Conservation (phyloP, 352 stramenopile genomes). For the Phytophthora foliorum region DNA sequence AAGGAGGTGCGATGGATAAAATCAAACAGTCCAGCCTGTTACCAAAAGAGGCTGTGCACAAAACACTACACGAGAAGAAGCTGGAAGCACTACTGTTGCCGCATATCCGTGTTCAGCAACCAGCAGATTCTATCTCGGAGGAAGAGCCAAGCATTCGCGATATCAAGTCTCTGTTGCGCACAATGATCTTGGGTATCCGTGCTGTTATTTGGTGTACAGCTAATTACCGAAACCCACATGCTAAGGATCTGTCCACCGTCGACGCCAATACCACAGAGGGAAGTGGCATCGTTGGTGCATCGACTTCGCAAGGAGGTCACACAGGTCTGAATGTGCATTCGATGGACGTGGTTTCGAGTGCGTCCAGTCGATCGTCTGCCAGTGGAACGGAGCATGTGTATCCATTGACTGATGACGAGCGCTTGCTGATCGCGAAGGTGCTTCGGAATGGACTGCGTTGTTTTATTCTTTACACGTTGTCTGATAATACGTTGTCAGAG, state of each 20-base stretch:
- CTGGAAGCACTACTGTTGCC: constrained; percentile 71
- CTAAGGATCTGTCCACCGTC: constrained; percentile 84
- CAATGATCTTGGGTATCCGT: constrained; percentile 98
- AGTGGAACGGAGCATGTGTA: constrained; percentile 60
- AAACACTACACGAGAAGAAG: constrained; percentile 80
- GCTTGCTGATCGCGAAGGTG: constrained; percentile 94
- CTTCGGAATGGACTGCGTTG: constrained; percentile 94
- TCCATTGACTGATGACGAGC: constrained; percentile 94
- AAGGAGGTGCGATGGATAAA: constrained; percentile 91
- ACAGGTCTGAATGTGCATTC: constrained; percentile 28
- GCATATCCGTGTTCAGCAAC: constrained; percentile 57
- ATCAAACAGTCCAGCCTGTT: constrained; percentile 86
- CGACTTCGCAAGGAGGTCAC: constrained; percentile 30
- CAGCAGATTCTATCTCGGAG: constrained; percentile 66
- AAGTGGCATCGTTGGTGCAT: constrained; percentile 30
- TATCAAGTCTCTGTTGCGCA: constrained; percentile 94
- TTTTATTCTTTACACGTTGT: constrained; percentile 94
- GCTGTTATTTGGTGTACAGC: constrained; percentile 98
- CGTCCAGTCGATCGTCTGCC: constrained; percentile 29
- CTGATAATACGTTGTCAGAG: constrained; percentile 87
- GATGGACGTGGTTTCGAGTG: constrained; percentile 26
- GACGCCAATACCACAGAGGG: constrained; percentile 61
- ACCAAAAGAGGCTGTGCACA: constrained; percentile 59
- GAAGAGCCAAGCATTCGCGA: constrained; percentile 90
- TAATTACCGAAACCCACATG: constrained; percentile 92